Conservation (phyloP, 305 asterid species). For the Rubia tinctorum region DNA sequence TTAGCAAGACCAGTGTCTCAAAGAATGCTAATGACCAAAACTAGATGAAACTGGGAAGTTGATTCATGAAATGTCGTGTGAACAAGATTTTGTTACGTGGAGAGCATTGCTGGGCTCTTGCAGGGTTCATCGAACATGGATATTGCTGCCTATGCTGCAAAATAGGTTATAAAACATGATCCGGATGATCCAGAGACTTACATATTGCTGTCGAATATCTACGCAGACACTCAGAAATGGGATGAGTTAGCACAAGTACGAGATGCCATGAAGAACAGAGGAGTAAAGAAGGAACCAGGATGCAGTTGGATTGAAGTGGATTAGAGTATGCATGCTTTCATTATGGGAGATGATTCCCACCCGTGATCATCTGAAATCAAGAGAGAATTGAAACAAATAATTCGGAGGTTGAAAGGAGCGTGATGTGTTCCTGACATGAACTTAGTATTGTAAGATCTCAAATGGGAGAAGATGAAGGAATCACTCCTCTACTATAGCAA, state of each 20-base stretch:
- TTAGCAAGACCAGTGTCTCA: no score
- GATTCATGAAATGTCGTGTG: not conserved
- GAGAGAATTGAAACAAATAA: no score
- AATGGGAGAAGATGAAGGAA: not conserved
- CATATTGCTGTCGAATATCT: not conserved
- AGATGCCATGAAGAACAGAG: not conserved
- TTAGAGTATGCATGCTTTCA: not conserved
- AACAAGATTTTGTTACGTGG: not conserved
- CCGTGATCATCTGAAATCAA: no score
- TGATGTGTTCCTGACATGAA: no score
- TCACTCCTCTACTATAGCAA: not conserved
- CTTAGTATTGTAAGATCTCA: not conserved
- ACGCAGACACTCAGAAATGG: not conserved
- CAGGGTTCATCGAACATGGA: constrained; percentile 3
- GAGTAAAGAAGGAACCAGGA: not conserved
- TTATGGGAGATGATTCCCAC: no score
- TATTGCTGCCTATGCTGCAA: constrained; percentile 2
- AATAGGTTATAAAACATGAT: not conserved
- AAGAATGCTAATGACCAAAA: no score
- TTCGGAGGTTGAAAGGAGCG: no score
- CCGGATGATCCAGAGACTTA: not conserved
- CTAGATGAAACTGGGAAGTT: constrained; percentile 1
- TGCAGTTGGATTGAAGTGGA: constrained; percentile 4
- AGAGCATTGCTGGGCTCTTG: constrained; percentile 4
- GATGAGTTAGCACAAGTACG: not conserved